Percentiles rank a stretch among this genome's conserved stretches.
Conservation (phyloP, 176 grass and related monocot genomes). For the Hyparrhenia diplandra region DNA sequence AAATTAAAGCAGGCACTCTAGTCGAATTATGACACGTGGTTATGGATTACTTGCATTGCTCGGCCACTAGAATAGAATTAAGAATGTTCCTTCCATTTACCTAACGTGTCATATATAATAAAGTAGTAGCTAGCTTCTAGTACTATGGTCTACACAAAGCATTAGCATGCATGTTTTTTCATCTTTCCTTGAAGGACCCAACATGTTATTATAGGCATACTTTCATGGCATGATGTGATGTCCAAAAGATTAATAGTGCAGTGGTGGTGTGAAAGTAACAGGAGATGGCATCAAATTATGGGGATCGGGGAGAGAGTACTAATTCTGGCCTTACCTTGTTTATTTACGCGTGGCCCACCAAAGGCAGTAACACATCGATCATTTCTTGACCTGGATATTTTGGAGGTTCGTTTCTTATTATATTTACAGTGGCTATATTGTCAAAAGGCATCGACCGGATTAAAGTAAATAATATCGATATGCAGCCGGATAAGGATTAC, state of each 20-base stretch:
- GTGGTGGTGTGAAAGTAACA: conserved; percentile 15
- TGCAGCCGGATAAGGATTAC: too few relatives aligned
- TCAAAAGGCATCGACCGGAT: too few relatives aligned
- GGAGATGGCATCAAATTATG: conserved; percentile 13
- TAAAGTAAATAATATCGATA: too few relatives aligned
- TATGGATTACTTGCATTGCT: conserved; percentile 34
- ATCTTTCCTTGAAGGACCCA: too few relatives aligned
- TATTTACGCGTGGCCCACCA: conserved; percentile 20
- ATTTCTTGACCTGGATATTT: neutral
- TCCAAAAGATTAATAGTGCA: conserved; percentile 37
- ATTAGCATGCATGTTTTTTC: neutral
- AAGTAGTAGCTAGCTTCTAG: neutral
- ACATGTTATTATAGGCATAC: neutral
- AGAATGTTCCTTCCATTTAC: conserved; percentile 37
- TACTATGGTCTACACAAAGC: conserved; percentile 24
- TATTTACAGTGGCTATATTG: too few relatives aligned
- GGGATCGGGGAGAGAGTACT: neutral
- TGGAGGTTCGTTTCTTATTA: neutral
- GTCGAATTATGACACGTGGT: conserved; percentile 28
- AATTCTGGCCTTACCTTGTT: neutral
- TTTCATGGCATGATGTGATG: conserved; percentile 41
- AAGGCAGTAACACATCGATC: neutral
- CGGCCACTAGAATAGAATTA: conserved; percentile 30
- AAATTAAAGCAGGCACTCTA: neutral
- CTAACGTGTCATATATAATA: conserved; percentile 40